Evolutionary conservation across 75 land plant genomes (phyloP).

Genomic region (Pseudotsuga menziesii): DNA sequence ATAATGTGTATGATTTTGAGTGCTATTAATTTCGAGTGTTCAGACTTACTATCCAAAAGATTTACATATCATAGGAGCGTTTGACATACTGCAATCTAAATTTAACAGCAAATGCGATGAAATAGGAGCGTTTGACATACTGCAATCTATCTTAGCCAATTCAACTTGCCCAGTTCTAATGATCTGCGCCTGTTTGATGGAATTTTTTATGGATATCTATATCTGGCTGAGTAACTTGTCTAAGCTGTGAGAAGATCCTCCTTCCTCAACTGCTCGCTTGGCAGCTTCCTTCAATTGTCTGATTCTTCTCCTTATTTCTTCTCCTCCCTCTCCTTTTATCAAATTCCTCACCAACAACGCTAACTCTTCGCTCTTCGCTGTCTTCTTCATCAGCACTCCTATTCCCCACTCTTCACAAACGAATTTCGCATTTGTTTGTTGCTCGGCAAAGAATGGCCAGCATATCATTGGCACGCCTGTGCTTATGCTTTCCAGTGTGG

Average conservation of each 20-base stretch:
- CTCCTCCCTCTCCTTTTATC: slow-evolving; percentile 47
- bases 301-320: slow-evolving; percentile 22
- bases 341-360: slow-evolving; percentile 25
- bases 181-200: no score
- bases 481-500: slow-evolving; percentile 24
- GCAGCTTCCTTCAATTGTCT: slow-evolving; percentile 19
- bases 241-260: slow-evolving; percentile 15
- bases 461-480: slow-evolving; percentile 31
- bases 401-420: slow-evolving; percentile 12
- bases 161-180: no score
- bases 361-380: slow-evolving; percentile 17
- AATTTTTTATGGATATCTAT: no score
- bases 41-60: no score
- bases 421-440: slow-evolving; percentile 24
- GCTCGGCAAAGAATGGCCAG: slow-evolving; percentile 35
- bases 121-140: no score
- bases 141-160: no score
- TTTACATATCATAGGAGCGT: no score
- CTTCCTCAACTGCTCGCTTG: slow-evolving; percentile 8
- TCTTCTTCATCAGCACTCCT: slow-evolving; percentile 19
- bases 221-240: no score
- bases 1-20: no score
- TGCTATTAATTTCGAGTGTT: no score
- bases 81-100: no score
- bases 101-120: no score